Evolutionary conservation across 1,284 basidiomycete species (phyloP).

Genomic region (Cutaneotrichosporon mucoides): DNA sequence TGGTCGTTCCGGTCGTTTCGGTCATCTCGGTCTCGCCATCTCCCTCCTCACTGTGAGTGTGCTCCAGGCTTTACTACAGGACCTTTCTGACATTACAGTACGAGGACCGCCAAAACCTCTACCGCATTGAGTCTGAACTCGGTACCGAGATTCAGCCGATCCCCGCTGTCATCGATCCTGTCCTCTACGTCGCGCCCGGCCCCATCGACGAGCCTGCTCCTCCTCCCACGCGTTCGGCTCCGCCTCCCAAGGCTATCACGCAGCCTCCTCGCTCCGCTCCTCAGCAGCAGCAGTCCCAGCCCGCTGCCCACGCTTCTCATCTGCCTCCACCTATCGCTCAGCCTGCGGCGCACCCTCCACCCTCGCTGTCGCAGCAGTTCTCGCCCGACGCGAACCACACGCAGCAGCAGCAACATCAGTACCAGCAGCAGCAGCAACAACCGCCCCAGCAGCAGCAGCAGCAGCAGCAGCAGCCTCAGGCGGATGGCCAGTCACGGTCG

Average conservation of each 20-base stretch:
- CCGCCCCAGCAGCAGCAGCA: neutral
- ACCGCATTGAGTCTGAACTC: conserved; percentile 96
- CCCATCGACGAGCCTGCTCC: conserved; percentile 27
- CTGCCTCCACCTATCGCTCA: conserved; percentile 9
- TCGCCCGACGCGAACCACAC: neutral
- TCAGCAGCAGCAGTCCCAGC: conserved; percentile 4
- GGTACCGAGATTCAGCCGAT: conserved; percentile 98
- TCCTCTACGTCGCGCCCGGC: conserved; percentile 74
- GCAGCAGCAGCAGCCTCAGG: conserved; percentile 1
- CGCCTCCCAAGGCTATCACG: conserved; percentile 8
- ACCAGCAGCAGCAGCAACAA: neutral
- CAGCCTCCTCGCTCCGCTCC: neutral
- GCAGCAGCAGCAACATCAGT: neutral
- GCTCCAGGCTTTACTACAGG: neutral
- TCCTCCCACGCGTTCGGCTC: conserved; percentile 19
- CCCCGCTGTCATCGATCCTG: conserved; percentile 83
- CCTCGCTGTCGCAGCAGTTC: neutral
- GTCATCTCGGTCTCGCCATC: conserved; percentile 94
- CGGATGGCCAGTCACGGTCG: conserved; percentile 5
- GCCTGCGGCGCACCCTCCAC: conserved; percentile 11
- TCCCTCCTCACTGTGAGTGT: conserved; percentile 70
- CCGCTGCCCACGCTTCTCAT: neutral
- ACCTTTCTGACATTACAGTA: conserved; percentile 54
- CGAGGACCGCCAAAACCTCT: conserved; percentile 96
- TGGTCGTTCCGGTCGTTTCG: conserved; percentile 94